Evolutionary conservation across 129 eudicot genomes (phyloP).

Genomic region (Arctium lappa): DNA sequence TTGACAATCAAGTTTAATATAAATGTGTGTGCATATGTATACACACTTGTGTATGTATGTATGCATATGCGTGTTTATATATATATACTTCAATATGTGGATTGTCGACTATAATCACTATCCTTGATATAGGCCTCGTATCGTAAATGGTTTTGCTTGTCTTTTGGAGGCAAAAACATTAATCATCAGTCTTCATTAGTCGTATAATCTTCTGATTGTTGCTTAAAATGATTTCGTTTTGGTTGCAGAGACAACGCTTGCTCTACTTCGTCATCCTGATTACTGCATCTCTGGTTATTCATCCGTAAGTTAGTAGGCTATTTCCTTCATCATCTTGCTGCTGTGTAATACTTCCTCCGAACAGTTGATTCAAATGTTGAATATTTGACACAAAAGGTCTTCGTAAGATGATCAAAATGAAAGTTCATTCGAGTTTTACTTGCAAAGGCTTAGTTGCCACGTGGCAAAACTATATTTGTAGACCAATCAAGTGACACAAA

Average conservation of each 20-base stretch:
- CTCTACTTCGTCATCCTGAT: slow-evolving; percentile 98
- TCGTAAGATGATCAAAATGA: neutral
- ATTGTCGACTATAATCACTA: too few species aligned
- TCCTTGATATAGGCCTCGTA: neutral
- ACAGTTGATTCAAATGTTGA: neutral
- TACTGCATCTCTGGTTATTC: slow-evolving; percentile 97
- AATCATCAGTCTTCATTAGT: neutral
- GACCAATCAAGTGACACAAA: slow-evolving; percentile 5
- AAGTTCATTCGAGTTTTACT: neutral
- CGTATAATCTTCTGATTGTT: neutral
- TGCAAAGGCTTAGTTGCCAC: neutral
- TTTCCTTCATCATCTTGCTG: slow-evolving; percentile 12
- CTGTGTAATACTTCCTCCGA: neutral
- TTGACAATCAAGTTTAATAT: neutral
- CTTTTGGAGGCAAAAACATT: neutral
- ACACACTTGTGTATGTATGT: neutral
- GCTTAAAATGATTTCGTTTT: slow-evolving; percentile 7
- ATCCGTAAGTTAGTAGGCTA: slow-evolving; percentile 58
- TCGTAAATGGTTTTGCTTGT: neutral
- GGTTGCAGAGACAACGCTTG: slow-evolving; percentile 83
- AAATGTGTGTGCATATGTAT: neutral
- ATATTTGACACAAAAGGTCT: slow-evolving; percentile 3
- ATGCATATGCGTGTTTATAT: too few species aligned
- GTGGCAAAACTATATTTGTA: neutral
- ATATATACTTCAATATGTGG: neutral